These are phyloP conservation scores for Cryptosporidium felis DNA, from an alignment of 169 alveolate genomes.

Conservation along the genomic window DNA sequence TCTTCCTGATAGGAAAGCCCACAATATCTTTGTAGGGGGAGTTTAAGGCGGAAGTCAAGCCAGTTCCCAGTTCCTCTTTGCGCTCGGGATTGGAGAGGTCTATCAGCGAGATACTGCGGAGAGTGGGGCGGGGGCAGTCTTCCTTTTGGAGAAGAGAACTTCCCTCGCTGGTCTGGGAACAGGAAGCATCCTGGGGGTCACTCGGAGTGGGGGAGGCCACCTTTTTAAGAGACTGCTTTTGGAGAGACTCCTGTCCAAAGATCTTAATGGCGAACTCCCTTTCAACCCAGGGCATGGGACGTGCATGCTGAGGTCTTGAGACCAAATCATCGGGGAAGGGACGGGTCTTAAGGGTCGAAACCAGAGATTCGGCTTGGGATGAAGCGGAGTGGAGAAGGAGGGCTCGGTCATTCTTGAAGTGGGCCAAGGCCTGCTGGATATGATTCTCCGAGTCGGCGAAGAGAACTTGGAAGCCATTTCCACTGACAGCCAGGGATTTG, in stretches of 20 bases:
- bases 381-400: neutral
- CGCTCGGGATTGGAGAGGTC: slow-evolving; percentile 52
- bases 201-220: no score
- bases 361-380: neutral
- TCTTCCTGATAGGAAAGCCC: slow-evolving; percentile 32
- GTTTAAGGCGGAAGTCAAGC: slow-evolving; percentile 5
- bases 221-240: neutral
- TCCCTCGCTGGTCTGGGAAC: no score
- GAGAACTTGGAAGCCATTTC: neutral
- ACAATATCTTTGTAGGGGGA: slow-evolving; percentile 66
- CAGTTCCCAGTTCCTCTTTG: neutral
- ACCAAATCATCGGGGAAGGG: slow-evolving; percentile 30
- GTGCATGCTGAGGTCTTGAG: neutral
- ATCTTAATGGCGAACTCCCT: slow-evolving; percentile 56
- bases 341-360: neutral
- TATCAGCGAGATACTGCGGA: slow-evolving; percentile 40
- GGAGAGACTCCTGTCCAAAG: neutral
- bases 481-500: neutral
- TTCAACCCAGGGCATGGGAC: slow-evolving; percentile 24
- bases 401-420: neutral
- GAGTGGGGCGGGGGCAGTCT: no score
- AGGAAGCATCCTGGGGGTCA: no score
- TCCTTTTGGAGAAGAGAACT: no score
- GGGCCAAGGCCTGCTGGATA: neutral
- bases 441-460: neutral